Evolutionary conservation across 441 rosid genomes (phyloP).

Genomic region (Bocquillonia castaneifolia): DNA sequence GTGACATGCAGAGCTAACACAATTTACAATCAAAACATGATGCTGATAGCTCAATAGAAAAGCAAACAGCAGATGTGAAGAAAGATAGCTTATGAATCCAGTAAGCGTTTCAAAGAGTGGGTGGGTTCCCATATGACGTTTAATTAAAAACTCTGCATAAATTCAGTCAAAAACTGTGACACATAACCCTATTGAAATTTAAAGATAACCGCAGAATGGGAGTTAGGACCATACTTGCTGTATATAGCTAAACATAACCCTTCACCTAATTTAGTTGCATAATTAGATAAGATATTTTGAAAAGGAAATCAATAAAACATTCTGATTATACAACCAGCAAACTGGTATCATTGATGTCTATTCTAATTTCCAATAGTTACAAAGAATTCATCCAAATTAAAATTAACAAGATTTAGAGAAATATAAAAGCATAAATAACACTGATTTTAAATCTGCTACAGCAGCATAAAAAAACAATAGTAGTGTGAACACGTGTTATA

Average conservation of each 20-base stretch:
- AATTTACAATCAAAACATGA: background rate
- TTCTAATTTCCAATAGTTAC: background rate
- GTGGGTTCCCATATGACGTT: slow-evolving; percentile 1
- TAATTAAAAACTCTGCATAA: background rate
- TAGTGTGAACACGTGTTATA: background rate
- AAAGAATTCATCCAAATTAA: background rate
- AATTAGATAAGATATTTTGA: too few relatives aligned
- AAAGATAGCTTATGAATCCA: background rate
- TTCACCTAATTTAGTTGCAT: too few relatives aligned
- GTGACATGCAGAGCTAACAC: background rate
- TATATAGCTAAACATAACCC: background rate
- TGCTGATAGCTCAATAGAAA: slow-evolving; percentile 18
- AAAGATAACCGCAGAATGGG: background rate
- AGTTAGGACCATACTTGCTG: background rate
- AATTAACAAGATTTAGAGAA: background rate
- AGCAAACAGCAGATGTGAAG: background rate
- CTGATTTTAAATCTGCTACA: background rate
- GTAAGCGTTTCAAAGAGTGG: background rate
- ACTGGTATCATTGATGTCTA: background rate
- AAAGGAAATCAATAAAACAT: too few relatives aligned
- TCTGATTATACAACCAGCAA: background rate
- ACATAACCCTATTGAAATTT: background rate
- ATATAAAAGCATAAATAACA: background rate
- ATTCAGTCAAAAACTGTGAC: background rate
- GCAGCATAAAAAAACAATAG: background rate